Conservation (phyloP, 441 rosid species). For the Populus hybrid region DNA sequence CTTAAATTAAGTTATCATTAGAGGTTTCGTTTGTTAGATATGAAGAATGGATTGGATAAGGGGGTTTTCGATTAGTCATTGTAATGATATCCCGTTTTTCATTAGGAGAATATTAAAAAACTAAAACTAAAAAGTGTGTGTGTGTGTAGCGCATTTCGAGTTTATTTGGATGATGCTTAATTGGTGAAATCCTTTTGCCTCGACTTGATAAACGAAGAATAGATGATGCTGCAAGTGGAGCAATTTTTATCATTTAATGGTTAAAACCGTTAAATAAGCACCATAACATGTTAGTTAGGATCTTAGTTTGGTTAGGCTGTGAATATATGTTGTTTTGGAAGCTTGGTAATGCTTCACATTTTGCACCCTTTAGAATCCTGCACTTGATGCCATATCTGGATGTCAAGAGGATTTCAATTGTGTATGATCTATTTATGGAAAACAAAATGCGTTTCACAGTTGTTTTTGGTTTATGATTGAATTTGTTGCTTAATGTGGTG, state of each 20-base stretch:
- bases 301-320: background rate
- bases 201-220: conserved; percentile 3
- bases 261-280: background rate
- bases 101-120: background rate
- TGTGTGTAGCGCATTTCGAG: background rate
- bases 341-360: background rate
- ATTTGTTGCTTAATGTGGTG: background rate
- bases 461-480: background rate
- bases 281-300: background rate
- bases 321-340: background rate
- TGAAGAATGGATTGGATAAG: background rate
- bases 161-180: conserved; percentile 7
- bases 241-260: background rate
- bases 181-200: conserved; percentile 1
- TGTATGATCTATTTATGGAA: background rate
- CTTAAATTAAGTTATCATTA: background rate
- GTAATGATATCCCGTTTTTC: background rate
- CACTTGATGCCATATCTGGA: background rate
- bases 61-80: background rate
- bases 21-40: background rate
- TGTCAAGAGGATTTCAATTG: background rate
- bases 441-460: background rate
- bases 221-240: conserved; percentile 5
- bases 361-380: background rate
- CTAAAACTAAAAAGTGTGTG: no score